phyloP scores from a whole-genome alignment of 306 rosid species.

The Prunus mongolica region DNA sequence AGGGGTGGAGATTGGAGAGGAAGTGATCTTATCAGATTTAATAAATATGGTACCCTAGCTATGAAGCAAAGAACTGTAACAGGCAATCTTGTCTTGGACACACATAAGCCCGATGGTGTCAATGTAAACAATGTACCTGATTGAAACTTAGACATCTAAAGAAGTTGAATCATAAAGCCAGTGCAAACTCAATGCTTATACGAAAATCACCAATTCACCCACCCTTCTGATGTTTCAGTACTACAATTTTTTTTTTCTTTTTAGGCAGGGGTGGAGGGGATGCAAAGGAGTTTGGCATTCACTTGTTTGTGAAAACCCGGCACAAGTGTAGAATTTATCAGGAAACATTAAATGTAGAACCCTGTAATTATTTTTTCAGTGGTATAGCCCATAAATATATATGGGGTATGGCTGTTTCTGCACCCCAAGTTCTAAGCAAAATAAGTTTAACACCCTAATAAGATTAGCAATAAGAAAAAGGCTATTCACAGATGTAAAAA shows the following conservation, averaged over 20 bases:
- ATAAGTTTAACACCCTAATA: neutral
- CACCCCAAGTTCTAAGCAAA: neutral
- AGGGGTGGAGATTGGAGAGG: neutral
- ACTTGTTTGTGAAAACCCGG: neutral
- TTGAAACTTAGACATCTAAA: neutral
- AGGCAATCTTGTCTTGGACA: neutral
- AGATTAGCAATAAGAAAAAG: neutral
- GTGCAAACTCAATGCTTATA: neutral
- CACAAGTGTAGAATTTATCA: neutral
- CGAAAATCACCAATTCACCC: neutral
- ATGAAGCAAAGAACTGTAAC: neutral
- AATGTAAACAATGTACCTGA: neutral
- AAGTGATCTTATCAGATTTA: neutral
- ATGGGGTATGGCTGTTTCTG: neutral
- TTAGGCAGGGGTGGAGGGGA: neutral
- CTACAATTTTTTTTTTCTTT: neutral
- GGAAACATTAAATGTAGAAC: neutral
- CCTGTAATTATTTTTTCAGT: neutral
- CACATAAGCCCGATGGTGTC: neutral
- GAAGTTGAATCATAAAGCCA: neutral
- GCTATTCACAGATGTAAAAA: neutral
- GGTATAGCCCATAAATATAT: neutral
- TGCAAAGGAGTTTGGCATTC: neutral
- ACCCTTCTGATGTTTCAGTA: neutral
- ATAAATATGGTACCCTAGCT: slow-evolving; percentile 1